phyloP scores from a whole-genome alignment of 2,329 filamentous ascomycete genomes.

The Calonectria pseudoturangicola region DNA sequence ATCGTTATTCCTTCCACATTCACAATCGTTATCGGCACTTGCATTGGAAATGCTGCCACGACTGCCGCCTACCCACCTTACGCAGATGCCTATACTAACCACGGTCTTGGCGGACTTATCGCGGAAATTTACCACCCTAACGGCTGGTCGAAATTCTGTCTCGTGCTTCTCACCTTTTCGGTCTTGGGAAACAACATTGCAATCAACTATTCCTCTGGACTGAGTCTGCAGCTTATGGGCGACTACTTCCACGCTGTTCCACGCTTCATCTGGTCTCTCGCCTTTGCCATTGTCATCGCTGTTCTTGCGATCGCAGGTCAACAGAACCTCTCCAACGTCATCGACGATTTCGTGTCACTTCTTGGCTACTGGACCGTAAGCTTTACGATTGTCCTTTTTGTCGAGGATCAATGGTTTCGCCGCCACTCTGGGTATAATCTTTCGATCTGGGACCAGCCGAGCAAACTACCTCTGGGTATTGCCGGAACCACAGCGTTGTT shows the following conservation, averaged over 20 bases:
- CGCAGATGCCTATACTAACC: conserved; percentile 23
- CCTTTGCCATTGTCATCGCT: conserved; percentile 44
- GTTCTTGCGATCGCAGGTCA: conserved; percentile 48
- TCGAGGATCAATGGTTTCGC: conserved; percentile 48
- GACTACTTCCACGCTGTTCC: conserved; percentile 47
- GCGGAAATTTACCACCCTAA: conserved; percentile 24
- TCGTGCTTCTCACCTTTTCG: conserved; percentile 31
- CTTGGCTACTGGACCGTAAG: conserved; percentile 50
- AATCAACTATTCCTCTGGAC: conserved; percentile 47
- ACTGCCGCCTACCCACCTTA: conserved; percentile 32
- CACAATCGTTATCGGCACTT: conserved; percentile 16
- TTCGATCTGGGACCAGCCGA: conserved; percentile 44
- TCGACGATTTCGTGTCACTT: conserved; percentile 48
- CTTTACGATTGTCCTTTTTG: conserved; percentile 45
- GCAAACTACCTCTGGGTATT: conserved; percentile 44
- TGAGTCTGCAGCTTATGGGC: conserved; percentile 48
- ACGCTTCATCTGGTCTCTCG: conserved; percentile 45
- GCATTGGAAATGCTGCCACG: conserved; percentile 28
- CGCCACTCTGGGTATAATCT: conserved; percentile 45
- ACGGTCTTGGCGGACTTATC: conserved; percentile 33
- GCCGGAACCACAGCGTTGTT: conserved; percentile 43
- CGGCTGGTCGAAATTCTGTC: conserved; percentile 30
- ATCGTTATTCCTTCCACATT: conserved; percentile 34
- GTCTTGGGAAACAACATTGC: conserved; percentile 42
- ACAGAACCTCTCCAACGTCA: conserved; percentile 46